Conservation (phyloP, 257 asterid species). For the Gardenia jasminoides region DNA sequence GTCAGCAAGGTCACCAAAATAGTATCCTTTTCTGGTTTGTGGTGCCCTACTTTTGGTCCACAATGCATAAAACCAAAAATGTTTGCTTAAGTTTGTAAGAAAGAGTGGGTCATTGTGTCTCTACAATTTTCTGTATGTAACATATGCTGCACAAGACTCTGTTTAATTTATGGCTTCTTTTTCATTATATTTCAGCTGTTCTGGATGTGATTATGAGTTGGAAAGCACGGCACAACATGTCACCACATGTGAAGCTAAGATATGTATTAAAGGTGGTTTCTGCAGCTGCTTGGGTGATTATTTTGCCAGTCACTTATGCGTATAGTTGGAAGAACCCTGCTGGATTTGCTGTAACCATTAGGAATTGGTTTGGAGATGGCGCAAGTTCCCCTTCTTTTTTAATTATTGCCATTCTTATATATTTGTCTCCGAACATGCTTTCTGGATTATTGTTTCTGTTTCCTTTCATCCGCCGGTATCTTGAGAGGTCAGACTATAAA, state of each 20-base stretch:
- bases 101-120: background rate
- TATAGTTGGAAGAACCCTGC: slow-evolving; percentile 78
- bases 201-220: slow-evolving; percentile 78
- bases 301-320: slow-evolving; percentile 91
- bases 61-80: background rate
- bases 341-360: slow-evolving; percentile 72
- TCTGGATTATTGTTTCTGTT: slow-evolving; percentile 73
- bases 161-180: background rate
- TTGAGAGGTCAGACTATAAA: slow-evolving; percentile 85
- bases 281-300: slow-evolving; percentile 84
- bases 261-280: slow-evolving; percentile 69
- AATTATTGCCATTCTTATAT: slow-evolving; percentile 71
- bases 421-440: slow-evolving; percentile 91
- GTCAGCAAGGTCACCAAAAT: too few species aligned
- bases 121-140: background rate
- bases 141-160: too few species aligned
- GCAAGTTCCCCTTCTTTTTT: slow-evolving; percentile 77
- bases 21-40: too few species aligned
- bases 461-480: slow-evolving; percentile 80
- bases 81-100: background rate
- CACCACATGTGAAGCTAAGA: slow-evolving; percentile 84
- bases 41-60: background rate
- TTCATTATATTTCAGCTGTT: slow-evolving; percentile 56
- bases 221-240: slow-evolving; percentile 85
- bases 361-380: slow-evolving; percentile 78